Evolutionary conservation across 805 yeast genomes (phyloP), one percentile per base, ranked within the genome.

Genomic region (Hanseniaspora lindneri): DNA sequence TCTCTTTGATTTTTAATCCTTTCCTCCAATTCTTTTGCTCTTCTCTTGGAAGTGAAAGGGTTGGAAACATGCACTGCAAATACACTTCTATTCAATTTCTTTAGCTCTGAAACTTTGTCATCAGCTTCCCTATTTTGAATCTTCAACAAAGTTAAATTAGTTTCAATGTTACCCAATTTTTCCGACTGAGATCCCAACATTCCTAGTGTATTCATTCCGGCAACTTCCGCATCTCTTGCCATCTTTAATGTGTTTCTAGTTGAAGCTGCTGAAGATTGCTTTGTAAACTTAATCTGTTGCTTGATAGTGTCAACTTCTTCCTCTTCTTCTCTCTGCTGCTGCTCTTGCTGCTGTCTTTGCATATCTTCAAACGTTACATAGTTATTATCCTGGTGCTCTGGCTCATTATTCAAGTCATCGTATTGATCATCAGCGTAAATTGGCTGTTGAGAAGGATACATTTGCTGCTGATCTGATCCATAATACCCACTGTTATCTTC

Each of bases 131-230:
- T 70, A 51, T 84, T 83, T 61, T 87, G 95, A 3, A 85, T 80
- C 51, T 79, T 82, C 46, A 94, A 85, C 48, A 83, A 66, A 47
- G 83, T 76, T 55, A 89, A 67, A 54, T 80, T 80, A 54, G 76
- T 76, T 60, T 92, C 96, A 19, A 88, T 79, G 58, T 76, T 77
- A 62, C 81, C 83, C 54, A 92, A 69, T 42, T 85, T 72, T 60
- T 87, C 96, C 50, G 92, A 79, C 64, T 92, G 97, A n/a, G 88
- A 76, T 23, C 98, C 98, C 42, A 92, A 72, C 77, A 85, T 77
- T 25, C 96, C 96, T 53, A 89, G 65, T 0, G 96, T 82, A 60
- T 89, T 88, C 53, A 79, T 69, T 32, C 86, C 89, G 5, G 80
- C 70, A 52, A 74, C 75, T 58, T 80, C 86, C 1, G 88, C 87